Evolutionary conservation across 225 moss, liverwort and hornwort genomes (phyloP).

Genomic region (Climacium dendroides): DNA sequence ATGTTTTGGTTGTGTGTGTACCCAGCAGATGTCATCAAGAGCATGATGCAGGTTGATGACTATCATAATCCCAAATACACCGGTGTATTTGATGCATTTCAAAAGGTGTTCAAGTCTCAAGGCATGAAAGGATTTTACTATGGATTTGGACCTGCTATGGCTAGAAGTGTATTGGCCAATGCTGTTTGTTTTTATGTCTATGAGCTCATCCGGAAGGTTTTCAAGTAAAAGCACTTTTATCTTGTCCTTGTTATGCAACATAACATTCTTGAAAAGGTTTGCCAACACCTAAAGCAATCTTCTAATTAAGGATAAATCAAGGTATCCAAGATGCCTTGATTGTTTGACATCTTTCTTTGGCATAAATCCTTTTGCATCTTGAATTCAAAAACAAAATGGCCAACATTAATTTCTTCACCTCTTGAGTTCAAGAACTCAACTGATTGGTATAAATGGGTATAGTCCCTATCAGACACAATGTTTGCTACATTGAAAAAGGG

Average conservation of each 20-base stretch:
- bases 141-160: slow-evolving; percentile 82
- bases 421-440: too few species aligned
- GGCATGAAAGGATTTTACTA: slow-evolving; percentile 68
- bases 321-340: not conserved
- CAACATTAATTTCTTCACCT: not conserved
- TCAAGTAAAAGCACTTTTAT: not conserved
- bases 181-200: slow-evolving; percentile 76
- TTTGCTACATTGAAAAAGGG: not conserved
- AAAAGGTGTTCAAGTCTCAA: slow-evolving; percentile 47
- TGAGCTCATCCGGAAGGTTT: slow-evolving; percentile 39
- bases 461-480: not conserved
- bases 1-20: slow-evolving; percentile 71
- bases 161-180: slow-evolving; percentile 63
- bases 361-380: not conserved
- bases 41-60: slow-evolving; percentile 77
- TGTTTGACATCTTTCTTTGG: too few species aligned
- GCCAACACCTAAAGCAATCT: too few species aligned
- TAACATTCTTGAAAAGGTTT: not conserved
- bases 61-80: slow-evolving; percentile 57
- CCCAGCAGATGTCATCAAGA: slow-evolving; percentile 72
- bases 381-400: not conserved
- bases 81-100: slow-evolving; percentile 54
- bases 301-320: not conserved
- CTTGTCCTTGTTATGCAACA: not conserved
- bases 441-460: not conserved